Conservation (phyloP, 2,329 filamentous ascomycete species). For the Teratosphaeria viscida region DNA sequence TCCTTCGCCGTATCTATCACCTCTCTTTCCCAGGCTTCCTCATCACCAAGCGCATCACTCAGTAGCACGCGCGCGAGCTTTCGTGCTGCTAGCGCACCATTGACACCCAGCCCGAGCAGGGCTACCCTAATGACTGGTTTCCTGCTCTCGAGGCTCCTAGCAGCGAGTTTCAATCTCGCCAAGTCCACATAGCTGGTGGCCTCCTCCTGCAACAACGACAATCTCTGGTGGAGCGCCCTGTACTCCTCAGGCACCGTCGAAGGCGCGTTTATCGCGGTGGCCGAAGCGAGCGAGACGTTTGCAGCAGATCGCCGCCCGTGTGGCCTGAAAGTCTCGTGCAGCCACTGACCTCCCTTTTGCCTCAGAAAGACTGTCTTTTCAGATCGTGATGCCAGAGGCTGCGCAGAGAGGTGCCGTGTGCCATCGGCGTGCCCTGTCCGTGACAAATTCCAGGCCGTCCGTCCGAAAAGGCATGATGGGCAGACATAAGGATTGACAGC, state of each 20-base stretch:
- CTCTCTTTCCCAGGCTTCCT: slow-evolving; percentile 34
- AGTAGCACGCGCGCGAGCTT: slow-evolving; percentile 54
- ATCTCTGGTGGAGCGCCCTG: slow-evolving; percentile 47
- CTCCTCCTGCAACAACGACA: slow-evolving; percentile 51
- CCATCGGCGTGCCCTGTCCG: not conserved
- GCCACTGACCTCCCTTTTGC: not conserved
- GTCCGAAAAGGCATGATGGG: not conserved
- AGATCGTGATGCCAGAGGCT: not conserved
- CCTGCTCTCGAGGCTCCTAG: slow-evolving; percentile 50
- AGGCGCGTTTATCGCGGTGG: slow-evolving; percentile 44
- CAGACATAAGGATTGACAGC: not conserved
- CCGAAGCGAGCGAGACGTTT: slow-evolving; percentile 36
- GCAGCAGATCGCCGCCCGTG: slow-evolving; percentile 6
- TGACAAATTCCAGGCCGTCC: not conserved
- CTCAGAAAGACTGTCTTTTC: not conserved
- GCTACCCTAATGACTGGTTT: slow-evolving; percentile 46
- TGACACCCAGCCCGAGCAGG: slow-evolving; percentile 29
- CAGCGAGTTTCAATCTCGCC: slow-evolving; percentile 60
- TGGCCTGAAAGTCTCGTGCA: not conserved
- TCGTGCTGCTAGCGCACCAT: slow-evolving; percentile 43
- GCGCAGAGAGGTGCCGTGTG: not conserved
- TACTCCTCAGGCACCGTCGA: slow-evolving; percentile 43
- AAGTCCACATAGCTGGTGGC: slow-evolving; percentile 55
- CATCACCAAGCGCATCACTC: slow-evolving; percentile 34
- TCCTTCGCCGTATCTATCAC: slow-evolving; percentile 25